Evolutionary conservation across 495 filamentous ascomycete genomes (phyloP).

Genomic region (Friedmanniomyces endolithicus): DNA sequence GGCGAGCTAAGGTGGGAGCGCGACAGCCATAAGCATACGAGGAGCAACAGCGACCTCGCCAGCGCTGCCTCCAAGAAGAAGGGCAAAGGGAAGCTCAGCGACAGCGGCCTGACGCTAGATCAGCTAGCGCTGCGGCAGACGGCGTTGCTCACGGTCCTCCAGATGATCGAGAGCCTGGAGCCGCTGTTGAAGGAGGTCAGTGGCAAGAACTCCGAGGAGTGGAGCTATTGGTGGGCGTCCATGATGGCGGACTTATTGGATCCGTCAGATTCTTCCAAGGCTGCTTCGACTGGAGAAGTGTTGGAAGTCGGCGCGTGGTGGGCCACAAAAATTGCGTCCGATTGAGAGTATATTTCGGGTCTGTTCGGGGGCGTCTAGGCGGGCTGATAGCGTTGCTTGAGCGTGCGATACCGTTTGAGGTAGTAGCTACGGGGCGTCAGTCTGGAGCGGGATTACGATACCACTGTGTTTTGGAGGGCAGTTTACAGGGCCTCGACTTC

Average conservation of each 20-base stretch:
- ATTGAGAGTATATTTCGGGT: neutral
- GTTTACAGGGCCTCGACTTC: conserved; percentile 89
- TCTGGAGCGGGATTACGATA: neutral
- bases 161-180: conserved; percentile 80
- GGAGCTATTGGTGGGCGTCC: conserved; percentile 78
- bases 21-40: conserved; percentile 36
- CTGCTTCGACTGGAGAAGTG: conserved; percentile 70
- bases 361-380: conserved; percentile 1
- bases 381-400: conserved; percentile 64
- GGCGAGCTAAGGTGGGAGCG: conserved; percentile 82
- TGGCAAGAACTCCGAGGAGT: conserved; percentile 79
- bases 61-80: conserved; percentile 19
- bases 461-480: conserved; percentile 16
- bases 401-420: conserved; percentile 80
- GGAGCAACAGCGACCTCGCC: conserved; percentile 26
- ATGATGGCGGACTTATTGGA: conserved; percentile 77
- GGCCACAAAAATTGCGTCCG: conserved; percentile 34
- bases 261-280: conserved; percentile 41
- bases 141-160: conserved; percentile 66
- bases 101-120: conserved; percentile 50
- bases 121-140: conserved; percentile 67
- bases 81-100: conserved; percentile 20
- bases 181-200: conserved; percentile 69
- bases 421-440: conserved; percentile 57
- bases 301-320: conserved; percentile 93